Percentiles rank a stretch among this genome's conserved stretches.
Conservation (phyloP, 768 basidiomycete species). For the Boletus insuetus region DNA sequence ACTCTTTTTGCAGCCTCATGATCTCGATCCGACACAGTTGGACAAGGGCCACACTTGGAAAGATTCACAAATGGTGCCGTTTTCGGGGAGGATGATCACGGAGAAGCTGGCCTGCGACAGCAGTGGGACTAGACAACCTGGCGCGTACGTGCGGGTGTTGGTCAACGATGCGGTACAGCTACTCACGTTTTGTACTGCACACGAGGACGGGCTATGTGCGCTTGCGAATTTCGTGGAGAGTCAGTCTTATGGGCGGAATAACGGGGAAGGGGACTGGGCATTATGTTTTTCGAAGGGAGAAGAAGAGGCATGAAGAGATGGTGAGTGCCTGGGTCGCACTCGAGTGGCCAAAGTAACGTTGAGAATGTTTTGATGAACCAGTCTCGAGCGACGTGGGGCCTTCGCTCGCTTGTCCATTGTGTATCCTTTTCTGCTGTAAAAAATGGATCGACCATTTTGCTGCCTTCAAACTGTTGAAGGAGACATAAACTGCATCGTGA, state of each 20-base stretch:
- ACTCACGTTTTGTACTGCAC: conserved; percentile 54
- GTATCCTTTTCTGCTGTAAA: too few relatives aligned
- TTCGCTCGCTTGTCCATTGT: too few relatives aligned
- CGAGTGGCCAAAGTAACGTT: too few relatives aligned
- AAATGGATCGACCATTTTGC: too few relatives aligned
- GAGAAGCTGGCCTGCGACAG: conserved; percentile 56
- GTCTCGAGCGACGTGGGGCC: too few relatives aligned
- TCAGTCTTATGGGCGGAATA: conserved; percentile 61
- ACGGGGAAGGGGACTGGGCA: conserved; percentile 69
- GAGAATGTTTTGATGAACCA: too few relatives aligned
- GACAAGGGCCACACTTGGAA: conserved; percentile 45
- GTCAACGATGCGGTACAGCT: conserved; percentile 71
- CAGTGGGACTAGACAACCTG: conserved; percentile 5
- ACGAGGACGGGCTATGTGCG: conserved; percentile 54
- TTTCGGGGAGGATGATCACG: conserved; percentile 65
- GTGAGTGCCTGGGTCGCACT: too few relatives aligned
- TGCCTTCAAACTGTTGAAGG: too few relatives aligned
- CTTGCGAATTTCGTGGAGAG: conserved; percentile 64
- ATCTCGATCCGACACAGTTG: conserved; percentile 6
- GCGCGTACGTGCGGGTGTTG: conserved; percentile 62
- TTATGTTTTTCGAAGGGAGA: conserved; percentile 40
- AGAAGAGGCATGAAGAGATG: background rate
- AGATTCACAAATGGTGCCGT: conserved; percentile 60
- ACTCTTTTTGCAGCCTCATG: conserved; percentile 41
- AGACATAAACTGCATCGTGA: too few relatives aligned